Base-by-base conservation (phyloP, 805 yeast species). In the Phaffomyces antillensis region DNA sequence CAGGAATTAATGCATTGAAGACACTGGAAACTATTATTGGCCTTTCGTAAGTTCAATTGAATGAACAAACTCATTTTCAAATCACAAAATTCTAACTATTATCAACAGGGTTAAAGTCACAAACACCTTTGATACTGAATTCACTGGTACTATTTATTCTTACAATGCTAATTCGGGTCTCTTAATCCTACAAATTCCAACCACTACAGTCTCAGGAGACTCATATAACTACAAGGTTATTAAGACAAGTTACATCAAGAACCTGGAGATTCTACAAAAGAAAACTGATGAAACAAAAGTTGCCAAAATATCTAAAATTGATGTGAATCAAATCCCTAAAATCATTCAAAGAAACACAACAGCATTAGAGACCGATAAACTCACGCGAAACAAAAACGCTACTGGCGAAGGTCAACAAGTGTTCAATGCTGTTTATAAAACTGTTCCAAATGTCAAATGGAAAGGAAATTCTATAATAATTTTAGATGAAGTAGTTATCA, bases 61-160 rank as follows among this genome's bases (percentile, higher is more conserved):
- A 12, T 34, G 9, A 17, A 34, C 38, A 17, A 49, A 44, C 36
- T 37, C 23, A 5, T 20, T 32, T 5, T 30, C 31, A 7, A 31
- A 15, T 32, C 16, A n/a, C 34, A 3, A 3, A n/a, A 6, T n/a
- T 15, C 38, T 20, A 50, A 44, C 36, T 37, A 42, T 51, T 20
- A 20, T 31, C 33, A 26, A 3, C 33, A 73, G 79, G 54, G 85
- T 86, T 46, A 77, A 71, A 56, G 68, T 84, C 42, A 73, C 76
- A 12, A 85, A 86, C 41, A 65, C 74, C 7, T 64, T 79, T 39
- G 87, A 83, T 55, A 70, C 72, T 25, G 67, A 68, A 9, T 68
- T 79, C 42, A 68, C 70, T n/a, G 95, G 93, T 2, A 65, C 72
- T 30, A 72, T 86, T 34, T 81, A 79, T 59, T 73, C 88, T 10